Conservation (phyloP, 305 asterid genomes). For the Withania somnifera region DNA sequence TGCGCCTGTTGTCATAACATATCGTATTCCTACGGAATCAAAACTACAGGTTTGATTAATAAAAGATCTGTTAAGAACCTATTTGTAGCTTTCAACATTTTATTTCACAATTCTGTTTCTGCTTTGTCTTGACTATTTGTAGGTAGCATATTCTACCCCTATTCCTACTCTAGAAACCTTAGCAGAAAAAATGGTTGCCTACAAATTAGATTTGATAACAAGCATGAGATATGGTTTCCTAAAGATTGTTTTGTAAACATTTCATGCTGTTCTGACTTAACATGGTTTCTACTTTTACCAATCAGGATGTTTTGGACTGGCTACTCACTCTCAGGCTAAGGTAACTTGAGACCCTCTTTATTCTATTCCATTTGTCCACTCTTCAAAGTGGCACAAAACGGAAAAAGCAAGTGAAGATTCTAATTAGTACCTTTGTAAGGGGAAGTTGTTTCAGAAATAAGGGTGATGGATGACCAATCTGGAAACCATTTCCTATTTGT, state of each 20-base stretch:
- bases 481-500: background rate
- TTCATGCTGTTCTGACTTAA: conserved; percentile 17
- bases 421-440: background rate
- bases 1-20: conserved; percentile 54
- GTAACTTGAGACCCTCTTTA: conserved; percentile 12
- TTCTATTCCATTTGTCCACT: background rate
- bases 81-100: background rate
- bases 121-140: background rate
- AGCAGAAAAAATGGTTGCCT: conserved; percentile 16
- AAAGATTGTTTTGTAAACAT: background rate
- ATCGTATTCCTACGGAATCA: conserved; percentile 34
- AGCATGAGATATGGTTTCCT: background rate
- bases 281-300: conserved; percentile 1
- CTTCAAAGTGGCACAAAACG: background rate
- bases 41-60: conserved; percentile 40
- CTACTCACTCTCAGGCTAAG: conserved; percentile 38
- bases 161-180: conserved; percentile 40
- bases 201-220: conserved; percentile 32
- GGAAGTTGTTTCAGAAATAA: background rate
- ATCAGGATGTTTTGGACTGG: conserved; percentile 6
- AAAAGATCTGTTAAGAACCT: background rate
- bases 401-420: background rate
- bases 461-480: background rate
- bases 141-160: conserved; percentile 68
- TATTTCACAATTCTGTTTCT: background rate